Conservation (phyloP, 257 asterid genomes). For the Galeopsis tetrahit region DNA sequence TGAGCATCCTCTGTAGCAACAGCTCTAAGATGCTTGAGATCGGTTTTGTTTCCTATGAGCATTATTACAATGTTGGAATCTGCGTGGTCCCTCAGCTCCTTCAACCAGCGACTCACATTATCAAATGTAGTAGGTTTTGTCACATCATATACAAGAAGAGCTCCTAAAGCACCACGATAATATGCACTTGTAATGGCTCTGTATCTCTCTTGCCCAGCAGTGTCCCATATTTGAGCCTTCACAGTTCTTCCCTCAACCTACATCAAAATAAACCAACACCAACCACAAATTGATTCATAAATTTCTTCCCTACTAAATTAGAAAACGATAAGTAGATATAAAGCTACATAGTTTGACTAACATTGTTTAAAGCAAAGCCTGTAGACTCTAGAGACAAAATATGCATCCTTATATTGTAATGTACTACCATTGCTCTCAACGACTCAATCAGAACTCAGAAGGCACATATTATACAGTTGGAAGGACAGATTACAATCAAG, state of each 20-base stretch:
- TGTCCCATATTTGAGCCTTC: constrained; percentile 99
- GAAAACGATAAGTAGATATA: background rate
- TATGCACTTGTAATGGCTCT: constrained; percentile 98
- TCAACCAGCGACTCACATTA: constrained; percentile 90
- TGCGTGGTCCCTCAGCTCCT: constrained; percentile 95
- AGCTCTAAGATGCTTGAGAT: constrained; percentile 88
- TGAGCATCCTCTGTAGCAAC: constrained; percentile 96
- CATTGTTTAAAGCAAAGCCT: constrained; percentile 6
- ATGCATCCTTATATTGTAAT: background rate
- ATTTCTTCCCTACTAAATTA: background rate
- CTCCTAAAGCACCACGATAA: constrained; percentile 95
- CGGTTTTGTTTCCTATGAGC: constrained; percentile 92
- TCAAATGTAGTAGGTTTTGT: constrained; percentile 94
- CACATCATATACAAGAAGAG: constrained; percentile 88
- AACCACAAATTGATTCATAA: background rate
- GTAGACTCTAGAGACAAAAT: background rate
- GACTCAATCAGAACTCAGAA: constrained; percentile 17
- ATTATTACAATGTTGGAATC: constrained; percentile 86
- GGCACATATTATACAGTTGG: background rate
- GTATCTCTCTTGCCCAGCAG: constrained; percentile 99
- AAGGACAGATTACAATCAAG: background rate
- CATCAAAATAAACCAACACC: constrained; percentile 15
- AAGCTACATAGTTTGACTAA: background rate
- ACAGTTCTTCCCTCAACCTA: constrained; percentile 93
- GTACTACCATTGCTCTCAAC: background rate